Evolutionary conservation across 179 eudicot species (phyloP).

Genomic region (Sideroxylon spinosum): DNA sequence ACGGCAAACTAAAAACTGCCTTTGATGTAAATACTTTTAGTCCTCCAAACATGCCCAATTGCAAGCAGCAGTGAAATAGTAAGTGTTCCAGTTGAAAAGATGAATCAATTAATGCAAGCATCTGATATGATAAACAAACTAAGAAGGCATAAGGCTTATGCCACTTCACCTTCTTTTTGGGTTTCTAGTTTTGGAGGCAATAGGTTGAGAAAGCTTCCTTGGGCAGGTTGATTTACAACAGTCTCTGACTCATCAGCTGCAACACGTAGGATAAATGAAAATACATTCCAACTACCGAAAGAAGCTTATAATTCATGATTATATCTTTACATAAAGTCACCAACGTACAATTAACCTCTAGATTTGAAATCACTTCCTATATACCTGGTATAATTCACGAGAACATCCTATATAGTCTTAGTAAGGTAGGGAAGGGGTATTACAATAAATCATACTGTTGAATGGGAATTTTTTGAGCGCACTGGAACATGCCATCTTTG

Average conservation of each 20-base stretch:
- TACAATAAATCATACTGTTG: too few species aligned
- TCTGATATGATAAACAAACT: background rate
- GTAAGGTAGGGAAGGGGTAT: too few species aligned
- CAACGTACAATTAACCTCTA: too few species aligned
- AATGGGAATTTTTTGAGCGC: too few species aligned
- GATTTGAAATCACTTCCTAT: too few species aligned
- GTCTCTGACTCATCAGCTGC: conserved; percentile 61
- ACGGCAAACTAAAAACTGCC: conserved; percentile 4
- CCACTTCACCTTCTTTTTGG: conserved; percentile 25
- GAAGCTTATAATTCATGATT: too few species aligned
- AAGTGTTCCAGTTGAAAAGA: conserved; percentile 8
- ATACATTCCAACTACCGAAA: background rate
- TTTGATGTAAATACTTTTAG: background rate
- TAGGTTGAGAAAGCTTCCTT: conserved; percentile 76
- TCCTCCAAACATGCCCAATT: background rate
- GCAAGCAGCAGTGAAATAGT: conserved; percentile 10
- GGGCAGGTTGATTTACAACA: conserved; percentile 42
- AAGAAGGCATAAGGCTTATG: background rate
- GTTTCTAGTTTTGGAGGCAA: conserved; percentile 61
- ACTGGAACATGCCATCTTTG: too few species aligned
- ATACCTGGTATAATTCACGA: too few species aligned
- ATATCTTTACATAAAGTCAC: too few species aligned
- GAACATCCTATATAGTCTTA: too few species aligned
- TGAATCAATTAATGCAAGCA: background rate
- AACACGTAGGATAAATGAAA: conserved; percentile 11